Percentiles rank a stretch among this genome's conserved stretches.
phyloP scores from a whole-genome alignment of 2,329 filamentous ascomycete species.

The Pyricularia sp. region DNA sequence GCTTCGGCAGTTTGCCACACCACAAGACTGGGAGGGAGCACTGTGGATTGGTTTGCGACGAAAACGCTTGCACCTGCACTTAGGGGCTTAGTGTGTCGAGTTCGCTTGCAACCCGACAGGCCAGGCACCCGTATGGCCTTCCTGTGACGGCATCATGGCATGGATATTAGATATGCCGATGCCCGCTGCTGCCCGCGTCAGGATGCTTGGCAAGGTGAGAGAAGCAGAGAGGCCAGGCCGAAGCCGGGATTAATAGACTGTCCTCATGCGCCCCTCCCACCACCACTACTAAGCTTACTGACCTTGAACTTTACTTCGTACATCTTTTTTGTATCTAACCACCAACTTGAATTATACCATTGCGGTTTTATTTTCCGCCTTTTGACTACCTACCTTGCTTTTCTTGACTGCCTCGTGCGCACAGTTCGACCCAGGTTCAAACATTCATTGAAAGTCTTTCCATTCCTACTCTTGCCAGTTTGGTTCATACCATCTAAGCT shows the following conservation, averaged over 20 bases:
- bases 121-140: neutral
- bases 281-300: neutral
- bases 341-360: neutral
- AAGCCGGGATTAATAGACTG: neutral
- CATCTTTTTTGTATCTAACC: neutral
- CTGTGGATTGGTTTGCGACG: neutral
- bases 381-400: neutral
- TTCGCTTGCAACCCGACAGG: neutral
- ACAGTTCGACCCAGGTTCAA: neutral
- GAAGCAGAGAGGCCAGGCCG: neutral
- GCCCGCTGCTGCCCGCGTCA: neutral
- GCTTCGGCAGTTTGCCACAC: constrained; percentile 14
- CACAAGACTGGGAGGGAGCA: neutral
- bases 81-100: constrained; percentile 40
- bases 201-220: neutral
- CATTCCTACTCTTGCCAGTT: neutral
- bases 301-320: neutral
- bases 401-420: neutral
- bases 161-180: neutral
- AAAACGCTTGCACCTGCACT: constrained; percentile 42
- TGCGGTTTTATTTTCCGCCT: neutral
- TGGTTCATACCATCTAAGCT: neutral
- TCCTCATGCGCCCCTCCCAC: neutral
- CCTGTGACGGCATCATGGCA: neutral
- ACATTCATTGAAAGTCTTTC: neutral